Conservation (phyloP, 164 flowering plant genomes). For the Hamamelis virginiana region DNA sequence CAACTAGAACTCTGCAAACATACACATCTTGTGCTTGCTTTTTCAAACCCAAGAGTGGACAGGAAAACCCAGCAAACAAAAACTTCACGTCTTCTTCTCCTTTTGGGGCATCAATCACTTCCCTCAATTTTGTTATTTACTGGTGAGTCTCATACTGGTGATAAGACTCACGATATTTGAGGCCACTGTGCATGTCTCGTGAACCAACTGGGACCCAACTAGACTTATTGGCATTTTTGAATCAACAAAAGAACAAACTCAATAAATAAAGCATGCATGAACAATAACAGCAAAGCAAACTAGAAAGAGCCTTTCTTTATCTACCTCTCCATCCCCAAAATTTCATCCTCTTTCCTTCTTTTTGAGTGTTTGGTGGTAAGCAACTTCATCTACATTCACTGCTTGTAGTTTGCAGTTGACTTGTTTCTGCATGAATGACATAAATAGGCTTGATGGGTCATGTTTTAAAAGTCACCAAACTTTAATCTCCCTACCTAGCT, state of each 20-base stretch:
- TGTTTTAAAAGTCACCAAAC: not conserved
- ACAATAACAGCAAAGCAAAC: not conserved
- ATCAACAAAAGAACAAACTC: constrained; percentile 23
- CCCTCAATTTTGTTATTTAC: too few relatives aligned
- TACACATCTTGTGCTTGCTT: too few relatives aligned
- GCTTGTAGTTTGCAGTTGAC: constrained; percentile 42
- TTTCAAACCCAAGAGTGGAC: too few relatives aligned
- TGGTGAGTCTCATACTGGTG: not conserved
- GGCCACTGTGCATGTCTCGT: constrained; percentile 35
- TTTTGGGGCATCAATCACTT: too few relatives aligned
- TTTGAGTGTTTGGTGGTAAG: constrained; percentile 11
- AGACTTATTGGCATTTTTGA: not conserved
- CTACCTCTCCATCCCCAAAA: not conserved
- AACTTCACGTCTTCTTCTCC: too few relatives aligned
- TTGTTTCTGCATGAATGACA: constrained; percentile 43
- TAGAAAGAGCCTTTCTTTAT: not conserved
- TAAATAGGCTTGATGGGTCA: constrained; percentile 20
- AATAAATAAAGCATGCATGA: constrained; percentile 5
- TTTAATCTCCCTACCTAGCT: too few relatives aligned
- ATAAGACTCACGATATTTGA: constrained; percentile 11
- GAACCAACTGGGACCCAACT: constrained; percentile 34
- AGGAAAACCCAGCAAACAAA: too few relatives aligned
- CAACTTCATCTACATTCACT: constrained; percentile 20
- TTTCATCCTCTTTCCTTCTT: constrained; percentile 15
- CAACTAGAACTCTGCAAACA: too few relatives aligned